Conservation (phyloP, 306 rosid species). For the Fragaria nilgerrensis region DNA sequence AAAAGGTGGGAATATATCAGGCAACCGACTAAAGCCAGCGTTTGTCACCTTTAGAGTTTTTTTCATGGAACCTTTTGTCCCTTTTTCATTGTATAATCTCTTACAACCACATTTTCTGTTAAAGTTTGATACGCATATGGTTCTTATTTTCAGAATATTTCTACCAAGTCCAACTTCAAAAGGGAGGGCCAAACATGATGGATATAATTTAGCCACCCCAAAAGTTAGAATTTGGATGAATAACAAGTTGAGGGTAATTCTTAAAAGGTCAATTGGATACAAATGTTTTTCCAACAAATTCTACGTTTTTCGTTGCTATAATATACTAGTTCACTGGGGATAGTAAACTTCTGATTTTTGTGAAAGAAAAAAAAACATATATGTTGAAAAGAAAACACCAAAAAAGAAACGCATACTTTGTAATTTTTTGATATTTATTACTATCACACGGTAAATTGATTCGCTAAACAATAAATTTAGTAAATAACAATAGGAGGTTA, state of each 20-base stretch:
- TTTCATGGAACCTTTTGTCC: background rate
- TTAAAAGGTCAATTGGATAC: too few relatives aligned
- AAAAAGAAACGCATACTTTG: too few relatives aligned
- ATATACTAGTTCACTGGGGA: too few relatives aligned
- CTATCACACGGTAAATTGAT: too few relatives aligned
- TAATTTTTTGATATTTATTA: too few relatives aligned
- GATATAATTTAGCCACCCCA: background rate
- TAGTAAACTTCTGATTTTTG: too few relatives aligned
- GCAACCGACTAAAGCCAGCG: background rate
- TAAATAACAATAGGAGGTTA: too few relatives aligned
- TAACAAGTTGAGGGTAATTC: background rate
- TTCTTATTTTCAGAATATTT: background rate
- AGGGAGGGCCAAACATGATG: background rate
- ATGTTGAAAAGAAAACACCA: too few relatives aligned
- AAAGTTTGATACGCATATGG: background rate
- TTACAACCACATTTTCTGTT: background rate
- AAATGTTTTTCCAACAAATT: too few relatives aligned
- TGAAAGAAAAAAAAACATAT: too few relatives aligned
- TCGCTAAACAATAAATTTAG: too few relatives aligned
- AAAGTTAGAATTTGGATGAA: background rate
- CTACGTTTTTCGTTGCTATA: too few relatives aligned
- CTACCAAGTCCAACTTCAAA: background rate
- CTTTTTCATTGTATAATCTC: background rate
- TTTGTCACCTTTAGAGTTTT: background rate
- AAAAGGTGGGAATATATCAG: background rate